Conservation (phyloP, 371 early-diverging fungal genomes). For the Gilbertella persicaria region DNA sequence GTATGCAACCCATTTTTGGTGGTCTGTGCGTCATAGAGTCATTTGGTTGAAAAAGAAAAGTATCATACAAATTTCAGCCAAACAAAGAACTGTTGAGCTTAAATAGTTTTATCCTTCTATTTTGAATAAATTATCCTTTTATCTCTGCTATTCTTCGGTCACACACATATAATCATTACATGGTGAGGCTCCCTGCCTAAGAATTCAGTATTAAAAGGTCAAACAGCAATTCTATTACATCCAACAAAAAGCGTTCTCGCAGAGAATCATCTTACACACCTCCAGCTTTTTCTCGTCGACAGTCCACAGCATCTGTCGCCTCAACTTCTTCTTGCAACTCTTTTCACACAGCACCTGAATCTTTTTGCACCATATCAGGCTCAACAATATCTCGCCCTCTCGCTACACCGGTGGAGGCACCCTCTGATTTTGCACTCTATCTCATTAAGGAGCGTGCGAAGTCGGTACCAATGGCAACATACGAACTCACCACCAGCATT, state of each 20-base stretch:
- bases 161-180: neutral
- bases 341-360: neutral
- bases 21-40: too few species aligned
- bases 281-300: neutral
- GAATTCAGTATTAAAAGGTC: conserved; percentile 2
- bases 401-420: neutral
- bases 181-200: conserved; percentile 4
- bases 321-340: neutral
- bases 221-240: neutral
- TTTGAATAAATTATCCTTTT: neutral
- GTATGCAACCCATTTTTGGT: too few species aligned
- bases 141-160: neutral
- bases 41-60: too few species aligned
- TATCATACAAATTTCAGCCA: too few species aligned
- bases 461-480: conserved; percentile 1
- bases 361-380: neutral
- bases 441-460: neutral
- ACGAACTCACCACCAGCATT: neutral
- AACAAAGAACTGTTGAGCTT: too few species aligned
- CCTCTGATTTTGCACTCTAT: conserved; percentile 4
- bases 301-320: neutral
- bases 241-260: neutral
- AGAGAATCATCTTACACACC: neutral
- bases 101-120: neutral
- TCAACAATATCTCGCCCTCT: neutral